Evolutionary conservation across 2,329 filamentous ascomycete genomes (phyloP), one percentile per base, ranked within the genome.

Genomic region (Fusarium mundagurra): DNA sequence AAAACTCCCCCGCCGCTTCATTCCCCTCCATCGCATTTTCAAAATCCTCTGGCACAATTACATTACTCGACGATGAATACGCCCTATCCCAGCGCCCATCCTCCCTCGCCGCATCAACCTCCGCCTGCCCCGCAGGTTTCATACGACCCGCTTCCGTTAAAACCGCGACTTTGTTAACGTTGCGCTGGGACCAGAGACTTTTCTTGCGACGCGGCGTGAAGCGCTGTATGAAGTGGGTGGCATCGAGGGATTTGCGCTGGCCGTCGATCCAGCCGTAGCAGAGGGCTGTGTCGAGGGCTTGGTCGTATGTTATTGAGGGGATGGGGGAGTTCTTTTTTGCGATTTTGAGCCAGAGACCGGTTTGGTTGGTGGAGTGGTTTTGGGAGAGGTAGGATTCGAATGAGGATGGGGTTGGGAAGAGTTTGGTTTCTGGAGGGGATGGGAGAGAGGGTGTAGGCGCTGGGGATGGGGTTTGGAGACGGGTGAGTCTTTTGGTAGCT

Each of bases 261-360:
- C 89, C 88, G 77, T 92, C 89, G 64, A 91, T 92, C 89, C 90
- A 92, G 47, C 90, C 90, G 75, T 87, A 88, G 77, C 89, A 91
- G 12, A 92, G 83, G 3, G 89, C 89, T 39, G 84, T 80, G 76
- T 91, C 87, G 24, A 91, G 83, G 2, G 89, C 89, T 76, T 90
- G 81, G 67, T 76, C 84, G 77, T 86, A 85, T 22, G 84, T 85
- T 20, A 90, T 80, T 1, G 86, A 86, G 2, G 82, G 71, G n/a
- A 84, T 79, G 8, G 79, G 77, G 4, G 84, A 83, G 27, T 78
- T 64, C 65, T 88, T 89, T 65, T 89, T 89, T 53, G 83, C 83
- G 31, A 89, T 81, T 58, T 86, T 83, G 22, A 89, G 80, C 82
- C 87, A 86, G 60, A 88, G 72, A 0, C 86, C 86, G 0, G 79